Evolutionary conservation across 805 yeast genomes (phyloP), one percentile per base, ranked within the genome.

Genomic region (Peterozyma xylosa): DNA sequence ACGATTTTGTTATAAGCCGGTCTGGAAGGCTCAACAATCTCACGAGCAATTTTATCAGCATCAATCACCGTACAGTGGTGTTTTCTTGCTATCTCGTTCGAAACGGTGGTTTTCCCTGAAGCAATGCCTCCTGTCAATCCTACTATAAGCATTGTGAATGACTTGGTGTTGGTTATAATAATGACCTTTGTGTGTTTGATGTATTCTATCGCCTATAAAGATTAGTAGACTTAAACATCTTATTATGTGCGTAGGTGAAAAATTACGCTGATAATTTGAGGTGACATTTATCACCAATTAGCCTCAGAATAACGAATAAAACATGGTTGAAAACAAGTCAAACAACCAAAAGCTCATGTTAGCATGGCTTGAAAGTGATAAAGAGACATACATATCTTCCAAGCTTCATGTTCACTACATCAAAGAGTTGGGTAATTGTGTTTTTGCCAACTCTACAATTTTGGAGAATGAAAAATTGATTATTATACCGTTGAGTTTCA

Each of bases 61-160:
- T 93, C 99, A 1, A 93, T 72, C 1, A 93, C 62, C 0, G 83
- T 72, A 5, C 85, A 47, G 2, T 67, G 56, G 54, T 80, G 72
- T 10, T 76, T 63, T 9, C 76, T 73, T 4, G 60, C 48, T 10
- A 93, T 63, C 33, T 74, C 60, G 14, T 64, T 56, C 0, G 96
- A 86, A 0, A 86, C 97, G 0, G 98, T 91, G 15, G 96, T 83
- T 56, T 93, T 93, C 2, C 99, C 99, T n/a, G 93, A 75, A 5
- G 96, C 96, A 41, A 93, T 93, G 1, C 97, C 96, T 2, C 99
- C 99, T 0, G 99, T 93, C n/a, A 93, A 73, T 1, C 99, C 99
- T 5, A 93, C 74, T 30, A 93, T 73, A 38, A 93, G 73, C 99
- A 93, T 91, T 21, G n/a, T n/a, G n/a, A n/a, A n/a, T n/a, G n/a